A percentile compares a stretch with the other conserved stretches of the same genome.
Conservation (phyloP, 768 basidiomycete genomes). For the Favolaschia claudopus region DNA sequence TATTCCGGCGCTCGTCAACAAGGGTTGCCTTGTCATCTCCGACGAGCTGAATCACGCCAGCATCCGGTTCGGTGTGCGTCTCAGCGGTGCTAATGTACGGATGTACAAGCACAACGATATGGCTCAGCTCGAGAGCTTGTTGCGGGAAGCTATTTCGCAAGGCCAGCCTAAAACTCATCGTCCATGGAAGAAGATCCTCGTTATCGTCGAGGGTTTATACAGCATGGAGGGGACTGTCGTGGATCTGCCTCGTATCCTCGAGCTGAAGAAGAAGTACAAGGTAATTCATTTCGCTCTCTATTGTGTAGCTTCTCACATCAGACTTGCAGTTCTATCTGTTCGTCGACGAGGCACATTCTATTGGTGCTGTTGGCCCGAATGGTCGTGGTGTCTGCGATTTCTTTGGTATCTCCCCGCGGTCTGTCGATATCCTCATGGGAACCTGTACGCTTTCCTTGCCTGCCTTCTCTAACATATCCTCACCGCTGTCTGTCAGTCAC, state of each 20-base stretch:
- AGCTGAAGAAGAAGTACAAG: slow-evolving; percentile 95
- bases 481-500: too few relatives aligned
- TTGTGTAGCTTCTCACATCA: neutral
- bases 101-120: slow-evolving; percentile 99
- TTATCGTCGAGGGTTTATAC: slow-evolving; percentile 95
- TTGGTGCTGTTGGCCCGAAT: slow-evolving; percentile 93
- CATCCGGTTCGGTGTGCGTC: slow-evolving; percentile 90
- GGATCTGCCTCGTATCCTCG: slow-evolving; percentile 81
- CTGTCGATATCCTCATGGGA: slow-evolving; percentile 95
- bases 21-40: slow-evolving; percentile 94
- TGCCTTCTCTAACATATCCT: too few relatives aligned
- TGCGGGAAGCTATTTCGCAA: slow-evolving; percentile 93
- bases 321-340: slow-evolving; percentile 88
- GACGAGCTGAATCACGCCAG: slow-evolving; percentile 97
- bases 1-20: slow-evolving; percentile 89
- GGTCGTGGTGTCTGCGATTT: slow-evolving; percentile 97
- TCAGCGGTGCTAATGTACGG: slow-evolving; percentile 88
- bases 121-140: slow-evolving; percentile 75
- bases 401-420: slow-evolving; percentile 82
- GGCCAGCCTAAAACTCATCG: slow-evolving; percentile 97
- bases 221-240: slow-evolving; percentile 98
- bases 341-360: slow-evolving; percentile 96
- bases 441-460: too few relatives aligned
- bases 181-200: slow-evolving; percentile 98
- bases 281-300: slow-evolving; percentile 47